Base-by-base conservation (phyloP, 768 basidiomycete genomes). In the Cantharellus anzutake region DNA sequence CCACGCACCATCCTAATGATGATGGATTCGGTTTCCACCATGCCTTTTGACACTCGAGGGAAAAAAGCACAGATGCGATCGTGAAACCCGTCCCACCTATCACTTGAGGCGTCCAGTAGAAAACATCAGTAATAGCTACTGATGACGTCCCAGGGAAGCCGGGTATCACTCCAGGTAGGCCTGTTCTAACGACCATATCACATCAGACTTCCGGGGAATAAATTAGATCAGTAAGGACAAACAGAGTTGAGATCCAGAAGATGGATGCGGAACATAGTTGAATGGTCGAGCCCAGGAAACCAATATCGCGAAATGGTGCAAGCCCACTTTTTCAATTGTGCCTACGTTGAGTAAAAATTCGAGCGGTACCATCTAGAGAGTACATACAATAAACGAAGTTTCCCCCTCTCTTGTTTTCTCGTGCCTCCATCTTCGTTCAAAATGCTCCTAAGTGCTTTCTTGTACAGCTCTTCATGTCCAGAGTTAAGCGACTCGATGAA, bases 61-160 rank as follows among this genome's bases (percentile, higher is more conserved):
- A 78, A 44, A 78, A 67, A 29, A 80, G 67, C 0, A 70, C 11
- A 4, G 73, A 69, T 63, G 75, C 74, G 56, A 80, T 72, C 57
- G 81, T 74, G 66, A 81, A 83, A 1, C 81, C 80, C 1, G 67
- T 68, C 0, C 80, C 81, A 42, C 81, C 81, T 20, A 82, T 65
- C 5, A 83, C 79, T 63, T 82, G 80, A 0, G 81, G 81, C 0
- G 76, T 73, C 80, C 80, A 82, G 66, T 72, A 82, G 40, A 78
- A 73, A 5, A 78, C 75, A 61, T 79, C 74, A 38, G 69, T 65
- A 56, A 74, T 70, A 1, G 71, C 70, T 48, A 29, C 11, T 5
- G 57, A n/a, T 3, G 62, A 62, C 16, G 63, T 59, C 40, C 51
- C 66, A 14, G 63, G 60, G 41, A 71, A 67, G 4, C 70, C 69